Conservation (phyloP, 768 basidiomycete species). For the Amanita phalloides region DNA sequence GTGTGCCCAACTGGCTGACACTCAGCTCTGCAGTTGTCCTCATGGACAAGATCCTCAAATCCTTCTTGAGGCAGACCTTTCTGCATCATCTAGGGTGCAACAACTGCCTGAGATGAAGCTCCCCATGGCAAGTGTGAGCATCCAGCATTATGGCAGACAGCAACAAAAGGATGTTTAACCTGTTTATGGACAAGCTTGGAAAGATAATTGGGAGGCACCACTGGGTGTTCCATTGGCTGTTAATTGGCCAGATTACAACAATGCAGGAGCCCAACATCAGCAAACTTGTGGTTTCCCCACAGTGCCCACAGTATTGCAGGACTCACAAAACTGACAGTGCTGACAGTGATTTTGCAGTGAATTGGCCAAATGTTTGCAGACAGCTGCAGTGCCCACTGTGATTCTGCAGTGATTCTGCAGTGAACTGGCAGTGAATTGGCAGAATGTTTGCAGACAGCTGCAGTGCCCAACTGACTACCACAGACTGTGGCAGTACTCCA, state of each 20-base stretch:
- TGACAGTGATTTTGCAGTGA: too few relatives aligned
- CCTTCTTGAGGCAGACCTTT: slow-evolving; percentile 94
- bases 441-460: too few relatives aligned
- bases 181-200: slow-evolving; percentile 88
- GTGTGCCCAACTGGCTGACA: too few relatives aligned
- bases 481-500: too few relatives aligned
- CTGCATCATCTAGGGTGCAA: slow-evolving; percentile 77
- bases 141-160: slow-evolving; percentile 82
- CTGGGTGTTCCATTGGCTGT: slow-evolving; percentile 69
- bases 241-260: slow-evolving; percentile 77
- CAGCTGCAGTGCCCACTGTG: too few relatives aligned
- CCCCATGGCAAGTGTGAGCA: slow-evolving; percentile 32
- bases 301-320: too few relatives aligned
- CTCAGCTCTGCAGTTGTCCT: slow-evolving; percentile 90
- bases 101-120: slow-evolving; percentile 59
- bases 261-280: slow-evolving; percentile 66
- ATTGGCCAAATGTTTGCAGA: too few relatives aligned
- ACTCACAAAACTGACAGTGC: too few relatives aligned
- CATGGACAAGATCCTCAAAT: slow-evolving; percentile 91
- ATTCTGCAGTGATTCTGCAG: too few relatives aligned
- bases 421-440: too few relatives aligned
- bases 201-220: slow-evolving; percentile 92
- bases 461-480: too few relatives aligned
- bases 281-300: too few relatives aligned
- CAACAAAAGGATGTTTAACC: slow-evolving; percentile 91